A percentile compares a stretch with the other conserved stretches of the same genome.
phyloP scores from a whole-genome alignment of 352 stramenopile genomes.

The Globisporangium nagaii region DNA sequence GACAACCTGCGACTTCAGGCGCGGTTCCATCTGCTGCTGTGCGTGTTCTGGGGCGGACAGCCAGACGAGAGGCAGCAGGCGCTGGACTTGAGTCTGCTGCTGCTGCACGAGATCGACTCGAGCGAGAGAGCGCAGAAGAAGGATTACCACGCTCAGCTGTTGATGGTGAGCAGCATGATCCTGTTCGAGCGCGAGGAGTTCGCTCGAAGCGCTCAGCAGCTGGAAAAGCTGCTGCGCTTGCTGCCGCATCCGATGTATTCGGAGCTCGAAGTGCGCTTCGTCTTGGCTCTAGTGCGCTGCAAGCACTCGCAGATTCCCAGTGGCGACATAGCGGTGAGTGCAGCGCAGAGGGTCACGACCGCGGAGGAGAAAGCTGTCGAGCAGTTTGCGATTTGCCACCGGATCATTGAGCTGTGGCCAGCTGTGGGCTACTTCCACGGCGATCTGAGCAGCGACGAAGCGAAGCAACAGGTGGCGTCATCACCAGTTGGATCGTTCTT shows the following conservation, averaged over 20 bases:
- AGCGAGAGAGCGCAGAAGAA: background rate
- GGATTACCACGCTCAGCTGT: constrained; percentile 17
- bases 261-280: constrained; percentile 35
- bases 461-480: constrained; percentile 18
- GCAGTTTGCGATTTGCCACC: constrained; percentile 34
- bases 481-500: constrained; percentile 39
- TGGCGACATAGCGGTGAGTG: constrained; percentile 1
- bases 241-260: constrained; percentile 11
- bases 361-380: background rate
- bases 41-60: constrained; percentile 33
- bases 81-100: background rate
- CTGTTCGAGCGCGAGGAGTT: constrained; percentile 21
- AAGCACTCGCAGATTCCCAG: background rate
- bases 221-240: constrained; percentile 19
- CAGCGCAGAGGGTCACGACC: background rate
- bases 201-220: constrained; percentile 9
- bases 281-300: constrained; percentile 18
- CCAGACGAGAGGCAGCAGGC: constrained; percentile 5
- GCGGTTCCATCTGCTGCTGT: constrained; percentile 28
- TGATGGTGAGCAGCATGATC: constrained; percentile 42
- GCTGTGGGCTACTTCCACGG: constrained; percentile 56
- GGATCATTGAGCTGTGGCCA: constrained; percentile 43
- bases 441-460: constrained; percentile 17
- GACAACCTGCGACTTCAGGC: constrained; percentile 18
- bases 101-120: constrained; percentile 10